Conservation (phyloP, 106 monocot genomes). For the Cymbidium sinense region DNA sequence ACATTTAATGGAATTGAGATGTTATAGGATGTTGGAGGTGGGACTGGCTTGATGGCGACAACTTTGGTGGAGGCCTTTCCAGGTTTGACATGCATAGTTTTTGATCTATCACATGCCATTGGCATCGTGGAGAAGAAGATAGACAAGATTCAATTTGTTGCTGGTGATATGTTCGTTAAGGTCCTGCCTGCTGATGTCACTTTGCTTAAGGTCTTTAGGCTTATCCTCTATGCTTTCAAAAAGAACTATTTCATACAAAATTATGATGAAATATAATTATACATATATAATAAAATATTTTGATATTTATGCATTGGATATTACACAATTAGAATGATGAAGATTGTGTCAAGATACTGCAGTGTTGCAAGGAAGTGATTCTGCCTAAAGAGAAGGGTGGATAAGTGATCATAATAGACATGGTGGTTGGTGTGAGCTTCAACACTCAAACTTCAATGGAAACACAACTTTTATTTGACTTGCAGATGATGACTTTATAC, state of each 20-base stretch:
- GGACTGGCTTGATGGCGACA: conserved; percentile 4
- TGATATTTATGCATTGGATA: conserved; percentile 10
- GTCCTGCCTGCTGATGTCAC: conserved; percentile 20
- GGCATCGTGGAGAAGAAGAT: neutral
- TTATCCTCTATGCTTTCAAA: too few relatives aligned
- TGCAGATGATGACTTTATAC: conserved; percentile 12
- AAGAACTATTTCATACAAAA: too few relatives aligned
- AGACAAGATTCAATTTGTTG: conserved; percentile 13
- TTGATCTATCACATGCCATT: conserved; percentile 24
- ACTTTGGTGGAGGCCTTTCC: conserved; percentile 18
- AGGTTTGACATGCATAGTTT: conserved; percentile 12
- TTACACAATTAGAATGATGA: conserved; percentile 18
- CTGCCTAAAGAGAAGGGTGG: conserved; percentile 10
- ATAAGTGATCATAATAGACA: conserved; percentile 17
- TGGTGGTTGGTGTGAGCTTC: neutral
- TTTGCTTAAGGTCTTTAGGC: conserved; percentile 28
- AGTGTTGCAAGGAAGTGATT: conserved; percentile 14
- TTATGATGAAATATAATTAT: neutral
- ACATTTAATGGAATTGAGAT: conserved; percentile 7
- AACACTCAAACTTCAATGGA: neutral
- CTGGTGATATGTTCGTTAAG: conserved; percentile 31
- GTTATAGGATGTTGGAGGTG: conserved; percentile 22
- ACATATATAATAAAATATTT: neutral
- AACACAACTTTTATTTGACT: neutral
- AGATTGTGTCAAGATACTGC: conserved; percentile 14